Evolutionary conservation across 305 asterid genomes (phyloP).

Genomic region (Solanum hybrid): DNA sequence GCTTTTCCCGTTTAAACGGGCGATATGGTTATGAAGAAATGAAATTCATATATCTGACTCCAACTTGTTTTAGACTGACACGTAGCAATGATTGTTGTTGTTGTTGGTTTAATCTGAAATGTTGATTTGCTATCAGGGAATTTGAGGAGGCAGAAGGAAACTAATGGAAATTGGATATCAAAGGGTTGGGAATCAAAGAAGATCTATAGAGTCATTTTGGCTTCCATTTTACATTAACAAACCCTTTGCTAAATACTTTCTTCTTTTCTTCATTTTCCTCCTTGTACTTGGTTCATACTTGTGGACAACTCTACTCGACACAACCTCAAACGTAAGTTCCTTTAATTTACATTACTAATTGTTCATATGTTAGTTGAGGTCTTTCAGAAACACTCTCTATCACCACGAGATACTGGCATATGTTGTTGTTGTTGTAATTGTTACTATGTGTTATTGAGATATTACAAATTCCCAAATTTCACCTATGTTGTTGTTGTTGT

Average conservation of each 20-base stretch:
- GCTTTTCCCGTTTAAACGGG: not conserved
- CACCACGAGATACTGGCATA: not conserved
- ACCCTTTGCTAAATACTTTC: not conserved
- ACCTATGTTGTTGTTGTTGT: too few species aligned
- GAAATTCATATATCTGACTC: not conserved
- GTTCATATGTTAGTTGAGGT: not conserved
- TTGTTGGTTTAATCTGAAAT: not conserved
- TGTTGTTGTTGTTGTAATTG: not conserved
- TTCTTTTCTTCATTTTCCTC: not conserved
- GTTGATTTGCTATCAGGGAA: not conserved
- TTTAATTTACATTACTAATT: not conserved
- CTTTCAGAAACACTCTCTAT: not conserved
- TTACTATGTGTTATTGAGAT: too few species aligned
- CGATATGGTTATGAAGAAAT: not conserved
- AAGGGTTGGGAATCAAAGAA: not conserved
- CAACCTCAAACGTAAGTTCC: constrained; percentile 4
- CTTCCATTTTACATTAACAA: constrained; percentile 3
- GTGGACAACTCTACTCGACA: not conserved
- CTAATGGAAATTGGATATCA: constrained; percentile 3
- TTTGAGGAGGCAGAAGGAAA: not conserved
- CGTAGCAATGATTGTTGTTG: not conserved
- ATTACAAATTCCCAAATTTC: too few species aligned
- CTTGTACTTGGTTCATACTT: not conserved
- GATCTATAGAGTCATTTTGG: not conserved
- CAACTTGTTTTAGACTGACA: not conserved